Conservation (phyloP, 257 asterid genomes). For the Phtheirospermum japonicum region DNA sequence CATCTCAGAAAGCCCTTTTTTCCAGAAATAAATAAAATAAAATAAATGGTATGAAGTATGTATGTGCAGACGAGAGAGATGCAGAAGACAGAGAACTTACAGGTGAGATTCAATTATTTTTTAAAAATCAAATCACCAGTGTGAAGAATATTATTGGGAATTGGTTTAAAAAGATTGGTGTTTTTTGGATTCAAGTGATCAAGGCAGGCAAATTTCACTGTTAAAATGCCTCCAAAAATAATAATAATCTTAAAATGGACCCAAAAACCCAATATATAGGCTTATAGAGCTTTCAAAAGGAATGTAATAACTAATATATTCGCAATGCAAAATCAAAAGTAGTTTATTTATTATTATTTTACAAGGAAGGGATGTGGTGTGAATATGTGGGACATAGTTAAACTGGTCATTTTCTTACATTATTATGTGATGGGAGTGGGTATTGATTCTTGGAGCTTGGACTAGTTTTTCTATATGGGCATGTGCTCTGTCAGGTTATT, state of each 20-base stretch:
- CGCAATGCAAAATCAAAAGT: neutral
- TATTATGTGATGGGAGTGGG: conserved; percentile 41
- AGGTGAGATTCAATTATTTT: conserved; percentile 29
- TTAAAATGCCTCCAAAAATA: conserved; percentile 14
- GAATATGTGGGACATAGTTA: conserved; percentile 42
- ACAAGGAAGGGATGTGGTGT: conserved; percentile 31
- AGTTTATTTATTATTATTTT: conserved; percentile 1
- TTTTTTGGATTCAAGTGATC: too few species aligned
- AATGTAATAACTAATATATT: conserved; percentile 16
- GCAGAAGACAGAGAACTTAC: conserved; percentile 30
- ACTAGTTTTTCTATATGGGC: conserved; percentile 37
- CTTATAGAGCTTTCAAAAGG: conserved; percentile 30
- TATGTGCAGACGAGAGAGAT: conserved; percentile 5
- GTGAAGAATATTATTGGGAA: neutral
- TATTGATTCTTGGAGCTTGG: conserved; percentile 34
- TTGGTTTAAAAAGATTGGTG: conserved; percentile 12
- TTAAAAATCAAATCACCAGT: conserved; percentile 30
- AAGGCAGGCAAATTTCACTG: conserved; percentile 13
- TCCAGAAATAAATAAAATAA: too few species aligned
- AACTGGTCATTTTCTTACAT: conserved; percentile 22
- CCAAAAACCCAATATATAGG: neutral
- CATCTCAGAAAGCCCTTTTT: neutral
- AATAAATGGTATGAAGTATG: too few species aligned
- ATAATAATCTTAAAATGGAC: conserved; percentile 30
- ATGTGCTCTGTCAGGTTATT: conserved; percentile 59